phyloP scores from a whole-genome alignment of 441 rosid genomes.

The Eruca vesicaria region DNA sequence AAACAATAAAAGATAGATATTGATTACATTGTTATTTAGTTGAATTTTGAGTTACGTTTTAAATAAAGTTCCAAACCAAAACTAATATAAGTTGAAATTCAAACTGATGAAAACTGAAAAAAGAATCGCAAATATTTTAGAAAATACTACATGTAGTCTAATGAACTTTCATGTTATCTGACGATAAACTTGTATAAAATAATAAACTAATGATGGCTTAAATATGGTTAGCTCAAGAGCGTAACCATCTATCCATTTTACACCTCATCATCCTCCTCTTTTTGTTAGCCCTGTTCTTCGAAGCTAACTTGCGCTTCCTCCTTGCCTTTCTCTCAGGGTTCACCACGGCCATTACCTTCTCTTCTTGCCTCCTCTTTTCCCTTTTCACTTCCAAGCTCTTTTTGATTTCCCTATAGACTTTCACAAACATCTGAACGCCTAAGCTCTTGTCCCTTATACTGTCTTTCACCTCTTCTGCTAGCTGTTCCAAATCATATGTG shows the following conservation, averaged over 20 bases:
- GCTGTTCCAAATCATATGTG: slow-evolving; percentile 55
- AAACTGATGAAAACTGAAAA: not conserved
- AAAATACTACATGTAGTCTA: not conserved
- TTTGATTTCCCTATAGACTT: slow-evolving; percentile 55
- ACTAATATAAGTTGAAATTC: not conserved
- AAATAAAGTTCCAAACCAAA: not conserved
- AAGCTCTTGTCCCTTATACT: slow-evolving; percentile 37
- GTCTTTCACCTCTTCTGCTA: slow-evolving; percentile 61
- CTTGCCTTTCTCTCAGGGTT: slow-evolving; percentile 74
- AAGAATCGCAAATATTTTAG: not conserved
- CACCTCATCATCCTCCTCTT: slow-evolving; percentile 59
- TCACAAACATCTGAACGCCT: slow-evolving; percentile 54
- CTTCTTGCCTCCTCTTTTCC: slow-evolving; percentile 73
- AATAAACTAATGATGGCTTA: not conserved
- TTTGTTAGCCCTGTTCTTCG: slow-evolving; percentile 72
- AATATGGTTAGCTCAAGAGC: not conserved
- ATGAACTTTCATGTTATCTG: not conserved
- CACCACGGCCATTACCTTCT: slow-evolving; percentile 72
- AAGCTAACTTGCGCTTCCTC: slow-evolving; percentile 71
- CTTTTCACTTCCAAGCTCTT: slow-evolving; percentile 55
- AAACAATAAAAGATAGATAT: too few species aligned
- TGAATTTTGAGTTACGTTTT: not conserved
- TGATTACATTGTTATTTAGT: not conserved
- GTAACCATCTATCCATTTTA: slow-evolving; percentile 15
- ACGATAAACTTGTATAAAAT: not conserved